Evolutionary conservation across 1,284 basidiomycete genomes (phyloP).

Genomic region (Puccinia polysora): DNA sequence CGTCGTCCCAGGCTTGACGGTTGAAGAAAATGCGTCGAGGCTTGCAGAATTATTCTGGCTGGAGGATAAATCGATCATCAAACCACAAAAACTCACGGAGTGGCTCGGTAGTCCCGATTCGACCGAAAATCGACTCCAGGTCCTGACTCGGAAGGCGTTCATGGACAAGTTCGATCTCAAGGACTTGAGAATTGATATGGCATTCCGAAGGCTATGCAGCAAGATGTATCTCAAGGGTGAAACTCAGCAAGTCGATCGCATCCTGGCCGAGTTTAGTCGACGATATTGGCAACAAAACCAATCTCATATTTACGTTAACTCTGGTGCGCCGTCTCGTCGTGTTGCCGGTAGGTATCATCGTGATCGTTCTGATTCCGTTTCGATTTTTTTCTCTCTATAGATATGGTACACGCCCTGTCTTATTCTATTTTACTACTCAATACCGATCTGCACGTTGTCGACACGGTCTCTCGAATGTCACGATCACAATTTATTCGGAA

Average conservation of each 20-base stretch:
- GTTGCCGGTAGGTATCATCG: no score
- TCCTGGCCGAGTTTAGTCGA: slow-evolving; percentile 81
- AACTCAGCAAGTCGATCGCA: slow-evolving; percentile 95
- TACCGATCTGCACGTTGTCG: slow-evolving; percentile 93
- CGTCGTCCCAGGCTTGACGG: not conserved
- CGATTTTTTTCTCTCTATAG: slow-evolving; percentile 54
- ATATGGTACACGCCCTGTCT: slow-evolving; percentile 83
- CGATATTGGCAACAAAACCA: slow-evolving; percentile 90
- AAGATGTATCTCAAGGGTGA: slow-evolving; percentile 92
- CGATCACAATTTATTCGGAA: slow-evolving; percentile 88
- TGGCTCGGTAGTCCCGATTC: slow-evolving; percentile 69
- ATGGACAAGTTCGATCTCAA: slow-evolving; percentile 85
- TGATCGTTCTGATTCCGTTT: not conserved
- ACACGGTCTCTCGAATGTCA: slow-evolving; percentile 82
- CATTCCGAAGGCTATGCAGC: slow-evolving; percentile 86
- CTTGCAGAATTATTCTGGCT: slow-evolving; percentile 74
- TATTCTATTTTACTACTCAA: slow-evolving; percentile 92
- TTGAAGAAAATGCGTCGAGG: slow-evolving; percentile 65
- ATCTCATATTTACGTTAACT: slow-evolving; percentile 68
- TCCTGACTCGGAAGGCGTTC: slow-evolving; percentile 69
- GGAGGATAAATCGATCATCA: slow-evolving; percentile 77
- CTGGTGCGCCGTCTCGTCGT: slow-evolving; percentile 60
- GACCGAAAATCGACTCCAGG: slow-evolving; percentile 63
- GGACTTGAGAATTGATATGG: slow-evolving; percentile 73
- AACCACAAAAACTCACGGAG: slow-evolving; percentile 87